phyloP scores from a whole-genome alignment of 2,329 filamentous ascomycete species.

The Xenosphaeropsis pyriputrescens region DNA sequence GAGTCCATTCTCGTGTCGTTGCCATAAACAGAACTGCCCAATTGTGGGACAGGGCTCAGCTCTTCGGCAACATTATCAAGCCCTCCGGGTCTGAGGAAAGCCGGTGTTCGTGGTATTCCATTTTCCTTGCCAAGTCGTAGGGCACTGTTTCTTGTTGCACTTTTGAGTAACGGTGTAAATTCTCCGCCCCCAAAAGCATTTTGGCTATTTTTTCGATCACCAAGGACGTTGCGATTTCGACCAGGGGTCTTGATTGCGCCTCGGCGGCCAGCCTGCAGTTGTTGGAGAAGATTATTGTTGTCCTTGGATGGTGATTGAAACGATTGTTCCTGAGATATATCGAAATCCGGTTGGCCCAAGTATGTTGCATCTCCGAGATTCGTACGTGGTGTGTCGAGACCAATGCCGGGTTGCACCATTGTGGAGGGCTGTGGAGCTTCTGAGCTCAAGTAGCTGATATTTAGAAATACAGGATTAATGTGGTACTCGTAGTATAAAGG shows the following conservation, averaged over 20 bases:
- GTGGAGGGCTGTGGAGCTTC: constrained; percentile 14
- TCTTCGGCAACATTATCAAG: constrained; percentile 52
- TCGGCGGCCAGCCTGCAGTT: constrained; percentile 52
- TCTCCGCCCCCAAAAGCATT: constrained; percentile 50
- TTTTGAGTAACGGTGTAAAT: constrained; percentile 90
- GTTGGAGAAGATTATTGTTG: constrained; percentile 59
- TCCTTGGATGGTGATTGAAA: constrained; percentile 71
- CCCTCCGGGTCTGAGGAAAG: constrained; percentile 40
- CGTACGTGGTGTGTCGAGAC: constrained; percentile 75
- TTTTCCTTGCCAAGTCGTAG: constrained; percentile 50
- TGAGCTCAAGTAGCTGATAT: constrained; percentile 4
- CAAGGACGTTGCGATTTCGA: constrained; percentile 50
- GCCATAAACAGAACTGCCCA: constrained; percentile 59
- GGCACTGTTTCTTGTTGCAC: constrained; percentile 56
- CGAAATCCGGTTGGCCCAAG: constrained; percentile 58
- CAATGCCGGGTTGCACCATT: constrained; percentile 52
- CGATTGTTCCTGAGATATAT: constrained; percentile 76
- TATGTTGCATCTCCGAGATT: constrained; percentile 75
- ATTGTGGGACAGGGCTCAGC: constrained; percentile 58
- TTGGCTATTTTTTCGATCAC: constrained; percentile 58
- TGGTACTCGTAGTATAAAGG: no score
- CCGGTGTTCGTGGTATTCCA: constrained; percentile 51
- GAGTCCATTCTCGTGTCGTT: constrained; percentile 46
- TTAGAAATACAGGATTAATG: no score
- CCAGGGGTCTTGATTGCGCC: constrained; percentile 49